Evolutionary conservation across 139 green algal species (phyloP).

Genomic region (Tetraselmis striata): DNA sequence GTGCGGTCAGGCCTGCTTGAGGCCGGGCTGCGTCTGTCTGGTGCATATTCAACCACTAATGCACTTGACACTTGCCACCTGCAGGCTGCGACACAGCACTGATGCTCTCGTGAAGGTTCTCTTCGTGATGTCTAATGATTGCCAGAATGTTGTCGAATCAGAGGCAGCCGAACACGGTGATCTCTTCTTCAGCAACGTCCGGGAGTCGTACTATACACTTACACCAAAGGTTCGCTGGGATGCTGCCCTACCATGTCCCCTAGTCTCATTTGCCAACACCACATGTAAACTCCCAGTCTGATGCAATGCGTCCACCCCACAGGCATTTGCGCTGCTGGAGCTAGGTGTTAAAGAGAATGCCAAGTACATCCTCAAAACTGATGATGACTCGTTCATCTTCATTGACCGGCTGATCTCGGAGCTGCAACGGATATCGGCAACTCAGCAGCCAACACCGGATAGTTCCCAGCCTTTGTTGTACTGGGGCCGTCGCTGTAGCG

Average conservation of each 20-base stretch:
- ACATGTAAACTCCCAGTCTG: too few species aligned
- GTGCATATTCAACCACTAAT: too few species aligned
- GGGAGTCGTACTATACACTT: neutral
- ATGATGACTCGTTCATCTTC: neutral
- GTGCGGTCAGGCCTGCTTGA: too few species aligned
- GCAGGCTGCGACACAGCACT: neutral
- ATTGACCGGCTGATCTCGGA: neutral
- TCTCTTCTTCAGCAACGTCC: neutral
- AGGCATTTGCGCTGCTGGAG: neutral
- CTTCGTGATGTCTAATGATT: neutral
- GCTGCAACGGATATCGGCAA: neutral
- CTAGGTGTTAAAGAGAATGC: neutral
- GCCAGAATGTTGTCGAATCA: neutral
- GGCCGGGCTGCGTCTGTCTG: too few species aligned
- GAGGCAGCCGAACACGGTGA: neutral
- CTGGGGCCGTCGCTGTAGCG: neutral
- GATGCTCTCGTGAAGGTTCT: neutral
- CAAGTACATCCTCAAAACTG: neutral
- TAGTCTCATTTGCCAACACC: too few species aligned
- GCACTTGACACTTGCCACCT: too few species aligned
- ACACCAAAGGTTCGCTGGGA: neutral
- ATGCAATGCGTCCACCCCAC: too few species aligned
- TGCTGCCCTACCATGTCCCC: too few species aligned
- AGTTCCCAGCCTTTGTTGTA: neutral
- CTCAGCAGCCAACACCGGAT: neutral